Percentiles rank a stretch among this genome's conserved stretches.
Evolutionary conservation across 2,329 filamentous ascomycete species (phyloP).

Genomic region (Aspergillus luchuensis): DNA sequence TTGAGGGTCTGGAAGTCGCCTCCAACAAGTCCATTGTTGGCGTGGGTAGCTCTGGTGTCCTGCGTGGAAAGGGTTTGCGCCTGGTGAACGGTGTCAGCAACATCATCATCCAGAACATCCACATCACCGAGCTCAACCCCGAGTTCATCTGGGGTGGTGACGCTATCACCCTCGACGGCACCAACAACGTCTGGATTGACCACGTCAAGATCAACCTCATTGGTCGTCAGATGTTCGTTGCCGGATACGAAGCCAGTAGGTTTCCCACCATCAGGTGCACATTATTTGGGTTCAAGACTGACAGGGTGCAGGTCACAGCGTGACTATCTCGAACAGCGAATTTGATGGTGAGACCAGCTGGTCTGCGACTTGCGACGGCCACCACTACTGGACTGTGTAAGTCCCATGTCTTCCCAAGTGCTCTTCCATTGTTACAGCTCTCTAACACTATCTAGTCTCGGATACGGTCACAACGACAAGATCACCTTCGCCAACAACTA

Average conservation of each 20-base stretch:
- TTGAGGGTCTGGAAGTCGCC: conserved; percentile 52
- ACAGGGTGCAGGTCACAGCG: conserved; percentile 24
- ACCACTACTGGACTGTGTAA: conserved; percentile 60
- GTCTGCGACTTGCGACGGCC: conserved; percentile 58
- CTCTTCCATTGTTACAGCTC: not conserved
- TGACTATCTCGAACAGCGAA: conserved; percentile 57
- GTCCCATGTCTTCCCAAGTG: not conserved
- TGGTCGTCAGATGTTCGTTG: conserved; percentile 32
- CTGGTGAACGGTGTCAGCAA: conserved; percentile 50
- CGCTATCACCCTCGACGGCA: conserved; percentile 54
- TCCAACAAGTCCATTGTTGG: conserved; percentile 62
- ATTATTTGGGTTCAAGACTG: conserved; percentile 39
- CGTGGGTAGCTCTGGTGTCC: conserved; percentile 54
- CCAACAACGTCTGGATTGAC: conserved; percentile 50
- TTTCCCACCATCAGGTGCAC: conserved; percentile 50
- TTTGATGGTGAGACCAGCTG: conserved; percentile 58
- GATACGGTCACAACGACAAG: conserved; percentile 57
- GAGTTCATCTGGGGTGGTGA: conserved; percentile 62
- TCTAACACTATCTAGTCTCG: conserved; percentile 40
- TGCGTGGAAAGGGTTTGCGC: conserved; percentile 59
- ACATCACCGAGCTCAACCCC: conserved; percentile 56
- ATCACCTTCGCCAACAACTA: conserved; percentile 63
- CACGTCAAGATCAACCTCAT: conserved; percentile 48
- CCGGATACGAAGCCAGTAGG: conserved; percentile 28
- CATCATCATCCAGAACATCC: conserved; percentile 62